Percentiles rank a stretch among this genome's conserved stretches.
Evolutionary conservation across 2,329 filamentous ascomycete species (phyloP).

Genomic region (Pseudopyricularia cyperi): DNA sequence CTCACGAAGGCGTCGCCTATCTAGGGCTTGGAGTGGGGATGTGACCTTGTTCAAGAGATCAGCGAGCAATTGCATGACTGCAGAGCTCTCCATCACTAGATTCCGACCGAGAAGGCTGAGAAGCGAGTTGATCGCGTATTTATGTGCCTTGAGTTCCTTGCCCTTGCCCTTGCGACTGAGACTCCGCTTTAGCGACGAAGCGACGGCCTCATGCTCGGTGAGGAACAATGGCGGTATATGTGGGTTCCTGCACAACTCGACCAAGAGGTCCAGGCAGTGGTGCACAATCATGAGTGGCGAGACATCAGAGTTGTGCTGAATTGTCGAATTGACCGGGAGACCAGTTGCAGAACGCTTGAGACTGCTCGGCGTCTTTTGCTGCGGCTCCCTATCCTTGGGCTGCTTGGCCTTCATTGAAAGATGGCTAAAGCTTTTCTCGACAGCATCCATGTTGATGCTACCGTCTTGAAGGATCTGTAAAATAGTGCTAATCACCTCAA

Average conservation of each 20-base stretch:
- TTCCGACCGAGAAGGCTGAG: slow-evolving; percentile 83
- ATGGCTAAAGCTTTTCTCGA: slow-evolving; percentile 90
- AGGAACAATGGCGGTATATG: slow-evolving; percentile 88
- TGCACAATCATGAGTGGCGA: slow-evolving; percentile 93
- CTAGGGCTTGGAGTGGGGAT: slow-evolving; percentile 65
- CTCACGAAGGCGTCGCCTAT: slow-evolving; percentile 71
- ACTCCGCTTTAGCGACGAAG: slow-evolving; percentile 62
- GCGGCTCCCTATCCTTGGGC: slow-evolving; percentile 49
- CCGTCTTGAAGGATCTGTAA: slow-evolving; percentile 92
- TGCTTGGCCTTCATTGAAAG: slow-evolving; percentile 85
- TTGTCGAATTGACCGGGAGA: slow-evolving; percentile 26
- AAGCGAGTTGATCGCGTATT: slow-evolving; percentile 85
- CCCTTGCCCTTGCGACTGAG: slow-evolving; percentile 74
- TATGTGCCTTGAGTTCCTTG: slow-evolving; percentile 72
- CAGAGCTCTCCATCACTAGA: slow-evolving; percentile 91
- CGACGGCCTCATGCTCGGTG: slow-evolving; percentile 74
- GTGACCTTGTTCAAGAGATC: slow-evolving; percentile 81
- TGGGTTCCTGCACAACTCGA: slow-evolving; percentile 71
- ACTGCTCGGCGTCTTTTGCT: slow-evolving; percentile 60
- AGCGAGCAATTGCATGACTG: slow-evolving; percentile 89
- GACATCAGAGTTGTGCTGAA: slow-evolving; percentile 63
- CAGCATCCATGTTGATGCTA: slow-evolving; percentile 80
- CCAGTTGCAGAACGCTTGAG: slow-evolving; percentile 34
- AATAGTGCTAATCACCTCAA: slow-evolving; percentile 85
- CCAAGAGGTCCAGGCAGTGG: slow-evolving; percentile 79